Base-by-base conservation (phyloP, 805 yeast species). In the Saccharomycopsis sp. region DNA sequence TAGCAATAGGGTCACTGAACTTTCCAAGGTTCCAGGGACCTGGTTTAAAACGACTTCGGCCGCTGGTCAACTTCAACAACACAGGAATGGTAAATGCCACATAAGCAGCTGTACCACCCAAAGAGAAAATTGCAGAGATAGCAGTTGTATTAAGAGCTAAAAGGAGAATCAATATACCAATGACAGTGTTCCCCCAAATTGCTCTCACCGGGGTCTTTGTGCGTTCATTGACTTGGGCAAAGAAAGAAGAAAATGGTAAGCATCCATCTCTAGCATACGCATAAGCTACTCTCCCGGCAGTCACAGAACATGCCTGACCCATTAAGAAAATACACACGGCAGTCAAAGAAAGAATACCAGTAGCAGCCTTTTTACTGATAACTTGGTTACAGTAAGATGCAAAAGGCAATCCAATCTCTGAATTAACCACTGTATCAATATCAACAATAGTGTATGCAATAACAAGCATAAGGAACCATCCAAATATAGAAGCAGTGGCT, bases 261-360 rank as follows among this genome's bases (percentile, higher is more conserved):
- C 89, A 89, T 61, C 83, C 85, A 69, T 86, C 92, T 73, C 92
- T 79, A 23, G 88, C 85, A 71, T 84, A 84, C 2, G 89, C 88
- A 83, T 86, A 85, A 57, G 83, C 76, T 69, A 84, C 89, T 69
- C 90, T 78, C 1, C 87, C 82, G 2, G 80, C 76, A 22, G 88
- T 87, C 35, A 83, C 75, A 51, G 83, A 69, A 58, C 80, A 77
- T 3, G 86, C 79, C 29, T 81, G 75, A 14, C 87, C 86, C 89
- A 85, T 85, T 56, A 84, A 71, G 69, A 80, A 83, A 68, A 84
- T 89, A 22, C 87, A 82, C 60, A 77, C 67, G 7, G 83, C 78
- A 67, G 83, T 78, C 55, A 85, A 64, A 2, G 81, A 64, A 84
- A 85, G 80, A 62, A 84, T 75, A 0, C 84, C 86, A 52, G 84